Percentiles rank a stretch among this genome's conserved stretches.
phyloP scores from a whole-genome alignment of 805 yeast species.

The Yarrowia sp. region DNA sequence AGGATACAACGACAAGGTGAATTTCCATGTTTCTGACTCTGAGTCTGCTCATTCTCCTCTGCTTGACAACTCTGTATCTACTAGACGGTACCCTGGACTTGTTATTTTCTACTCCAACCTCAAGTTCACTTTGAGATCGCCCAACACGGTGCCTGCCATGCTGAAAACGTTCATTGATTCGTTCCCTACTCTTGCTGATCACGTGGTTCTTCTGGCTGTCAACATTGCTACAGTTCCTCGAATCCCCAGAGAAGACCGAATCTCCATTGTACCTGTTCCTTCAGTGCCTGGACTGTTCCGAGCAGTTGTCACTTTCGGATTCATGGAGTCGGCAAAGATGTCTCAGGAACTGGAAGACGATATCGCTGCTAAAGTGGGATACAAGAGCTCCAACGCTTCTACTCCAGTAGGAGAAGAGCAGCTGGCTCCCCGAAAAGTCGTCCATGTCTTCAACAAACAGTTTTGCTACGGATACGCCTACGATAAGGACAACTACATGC shows the following conservation, averaged over 20 bases:
- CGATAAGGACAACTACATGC: conserved; percentile 20
- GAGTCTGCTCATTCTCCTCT: neutral
- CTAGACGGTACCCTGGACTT: neutral
- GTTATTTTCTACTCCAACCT: conserved; percentile 22
- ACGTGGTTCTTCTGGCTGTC: conserved; percentile 10
- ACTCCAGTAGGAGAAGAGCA: neutral
- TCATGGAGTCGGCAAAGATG: conserved; percentile 15
- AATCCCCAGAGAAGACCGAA: neutral
- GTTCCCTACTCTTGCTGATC: conserved; percentile 12
- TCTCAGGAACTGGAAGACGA: conserved; percentile 22
- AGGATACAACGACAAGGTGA: neutral
- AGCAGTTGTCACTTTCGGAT: conserved; percentile 12
- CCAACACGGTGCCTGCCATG: conserved; percentile 17
- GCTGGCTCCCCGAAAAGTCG: conserved; percentile 3
- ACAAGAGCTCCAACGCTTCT: neutral
- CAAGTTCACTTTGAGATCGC: conserved; percentile 16
- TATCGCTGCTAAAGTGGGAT: neutral
- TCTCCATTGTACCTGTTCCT: neutral
- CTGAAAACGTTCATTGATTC: conserved; percentile 22
- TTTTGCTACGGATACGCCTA: conserved; percentile 7
- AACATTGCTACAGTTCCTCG: neutral
- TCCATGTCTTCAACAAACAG: conserved; percentile 23
- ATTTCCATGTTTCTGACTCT: neutral
- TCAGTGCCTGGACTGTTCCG: conserved; percentile 6
- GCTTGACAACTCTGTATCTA: neutral